Evolutionary conservation across 139 green algal species (phyloP), one percentile per base, ranked within the genome.

Genomic region (Chlorella vulgaris): DNA sequence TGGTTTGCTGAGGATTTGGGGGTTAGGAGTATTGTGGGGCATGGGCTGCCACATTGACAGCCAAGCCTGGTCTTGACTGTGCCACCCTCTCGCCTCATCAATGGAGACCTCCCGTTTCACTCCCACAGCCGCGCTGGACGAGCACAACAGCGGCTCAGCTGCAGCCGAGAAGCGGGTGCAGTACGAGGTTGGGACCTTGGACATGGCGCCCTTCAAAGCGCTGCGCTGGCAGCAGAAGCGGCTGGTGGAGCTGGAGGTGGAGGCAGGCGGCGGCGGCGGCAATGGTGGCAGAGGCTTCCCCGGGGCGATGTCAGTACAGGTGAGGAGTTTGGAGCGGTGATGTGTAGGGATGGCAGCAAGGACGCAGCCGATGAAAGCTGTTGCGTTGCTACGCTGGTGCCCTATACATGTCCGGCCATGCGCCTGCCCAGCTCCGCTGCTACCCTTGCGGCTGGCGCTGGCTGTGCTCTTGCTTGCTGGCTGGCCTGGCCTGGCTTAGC

Each of bases 191-290:
- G 50, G 43, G 0, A 22, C 71, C 22, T 22, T 78, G 71, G 71
- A 78, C 35, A 33, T 78, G 33, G 50, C 71, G 2, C 71, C 71
- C 18, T 78, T 51, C 51, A 51, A 53, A 24, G 50, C 51, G 22
- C 71, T 78, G 71, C 50, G 71, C 33, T 78, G 71, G 71, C 50
- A 68, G 71, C 71, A 33, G 31, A 47, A 33, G 7, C 33, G 33
- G 4, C 71, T 78, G 71, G 51, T 78, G 35, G 51, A n/a, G 4
- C n/a, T n/a, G n/a, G n/a, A n/a, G n/a, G n/a, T n/a, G n/a, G n/a
- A n/a, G n/a, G n/a, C n/a, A n/a, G 47, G 47, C 47, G 47, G 47
- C 47, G 47, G 47, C 47, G 47, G 47, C 47, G 47, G 47, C 39
- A 28, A 4, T 2, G 22, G n/a, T 19, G 42, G n/a, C 28, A 19